Percentiles rank a stretch among this genome's conserved stretches.
Conservation (phyloP, 2,329 filamentous ascomycete genomes). For the Pseudocercospora crystallina region DNA sequence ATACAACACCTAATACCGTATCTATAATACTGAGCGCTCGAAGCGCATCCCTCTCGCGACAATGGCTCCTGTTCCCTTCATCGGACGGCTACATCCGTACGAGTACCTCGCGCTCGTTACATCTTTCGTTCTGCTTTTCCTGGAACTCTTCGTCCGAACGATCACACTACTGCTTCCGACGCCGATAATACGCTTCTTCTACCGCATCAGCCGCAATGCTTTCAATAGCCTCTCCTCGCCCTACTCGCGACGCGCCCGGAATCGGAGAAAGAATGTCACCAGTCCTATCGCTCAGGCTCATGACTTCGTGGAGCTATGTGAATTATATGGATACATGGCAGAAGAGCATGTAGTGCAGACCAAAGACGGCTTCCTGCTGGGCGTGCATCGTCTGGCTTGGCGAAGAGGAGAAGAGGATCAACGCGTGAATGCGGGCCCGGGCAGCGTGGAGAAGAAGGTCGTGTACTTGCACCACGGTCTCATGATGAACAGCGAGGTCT, state of each 20-base stretch:
- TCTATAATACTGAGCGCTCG: no score
- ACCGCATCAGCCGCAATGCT: conserved; percentile 74
- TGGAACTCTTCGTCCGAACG: conserved; percentile 80
- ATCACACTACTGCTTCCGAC: conserved; percentile 84
- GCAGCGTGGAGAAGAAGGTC: conserved; percentile 74
- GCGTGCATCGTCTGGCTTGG: conserved; percentile 83
- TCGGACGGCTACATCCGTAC: conserved; percentile 59
- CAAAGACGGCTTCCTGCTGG: conserved; percentile 87
- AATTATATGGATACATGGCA: conserved; percentile 84
- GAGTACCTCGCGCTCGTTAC: conserved; percentile 86
- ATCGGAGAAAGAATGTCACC: conserved; percentile 58
- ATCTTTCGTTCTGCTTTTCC: conserved; percentile 77
- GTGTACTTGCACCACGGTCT: conserved; percentile 94
- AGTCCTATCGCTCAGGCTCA: conserved; percentile 75
- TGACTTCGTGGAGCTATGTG: conserved; percentile 93
- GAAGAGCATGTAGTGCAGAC: conserved; percentile 97
- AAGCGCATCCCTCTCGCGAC: neutral
- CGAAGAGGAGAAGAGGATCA: conserved; percentile 76
- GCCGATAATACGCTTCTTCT: conserved; percentile 78
- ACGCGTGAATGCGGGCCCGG: conserved; percentile 70
- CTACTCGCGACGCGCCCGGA: conserved; percentile 65
- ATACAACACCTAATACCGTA: no score
- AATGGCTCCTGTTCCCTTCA: conserved; percentile 62
- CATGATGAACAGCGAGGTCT: conserved; percentile 98
- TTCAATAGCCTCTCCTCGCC: conserved; percentile 78